Base-by-base conservation (phyloP, 257 asterid genomes). In the Fraxinus anomala region DNA sequence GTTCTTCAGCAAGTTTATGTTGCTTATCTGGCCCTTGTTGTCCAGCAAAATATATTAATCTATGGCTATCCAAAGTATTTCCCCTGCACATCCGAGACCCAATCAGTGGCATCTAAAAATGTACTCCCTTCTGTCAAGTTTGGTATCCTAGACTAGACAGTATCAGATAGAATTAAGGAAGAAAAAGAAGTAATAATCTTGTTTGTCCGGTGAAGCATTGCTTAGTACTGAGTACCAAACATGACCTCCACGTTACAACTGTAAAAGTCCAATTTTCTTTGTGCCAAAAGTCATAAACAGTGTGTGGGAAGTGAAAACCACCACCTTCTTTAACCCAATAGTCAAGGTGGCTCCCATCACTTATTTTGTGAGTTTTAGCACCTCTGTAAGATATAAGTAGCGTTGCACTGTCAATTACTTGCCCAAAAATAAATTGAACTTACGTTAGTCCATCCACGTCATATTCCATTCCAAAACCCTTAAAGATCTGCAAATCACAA, bases 1-100 rank as follows among this genome's bases (percentile, higher is more conserved):
- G 90, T 88, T 91, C 94, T 84, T 95, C 96, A 2, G 85, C 90
- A 10, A 93, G 96, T 7, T 88, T 79, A 75, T 95, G 89, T 80
- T 95, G 99, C 88, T 89, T 91, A 24, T 89, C 97, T 11, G 28
- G 70, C 16, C 91, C 92, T 76, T 86, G 92, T 47, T 82, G 76
- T 33, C 94, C 97, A 40, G 94, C 97, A 77, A 88, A 83, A 76
- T 84, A 82, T 68, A 91, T 76, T 23, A 91, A 85, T 81, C 94
- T 83, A 84, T 91, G 97, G 83, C 97, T 91, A 44, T 91, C 94
- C 80, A 88, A 68, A 77, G 89, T 85, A 78, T 74, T 88, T 79
- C 94, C 97, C 81, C 97, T 91, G 92, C 84, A 82, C 30, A 73
- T 8, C 26, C 14, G n/a, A 80, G 33, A 80, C 61, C 68, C n/a